Evolutionary conservation across 148 eudicot species (phyloP), one percentile per base, ranked within the genome.

Genomic region (Vaccinium corymbosum): DNA sequence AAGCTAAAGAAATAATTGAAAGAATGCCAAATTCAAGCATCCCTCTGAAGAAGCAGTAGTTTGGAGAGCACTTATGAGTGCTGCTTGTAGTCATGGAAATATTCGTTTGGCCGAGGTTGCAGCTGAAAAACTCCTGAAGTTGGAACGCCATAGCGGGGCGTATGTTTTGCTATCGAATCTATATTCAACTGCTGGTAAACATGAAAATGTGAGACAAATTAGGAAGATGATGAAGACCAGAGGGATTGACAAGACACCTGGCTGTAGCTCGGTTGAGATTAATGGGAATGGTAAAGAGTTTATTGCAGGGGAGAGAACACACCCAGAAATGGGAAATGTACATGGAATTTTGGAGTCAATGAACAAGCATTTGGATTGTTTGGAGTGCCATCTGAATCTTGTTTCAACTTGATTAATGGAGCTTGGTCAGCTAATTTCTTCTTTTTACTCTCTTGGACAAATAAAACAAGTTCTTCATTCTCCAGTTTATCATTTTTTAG

Each of bases 221-320:
- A 81, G 88, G 86, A 86, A 84, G 75, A 64, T 77, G 82, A 86
- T 88, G 88, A 84, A 51, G 82, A 79, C 49, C 2, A 42, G 74
- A 52, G 85, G 88, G 73, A 80, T 86, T 19, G 83, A 82, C 4
- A 86, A 88, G 84, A 57, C 80, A 51, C 90, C 90, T n/a, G 88
- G 90, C 6, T 88, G 88, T 64, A 88, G 90, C 83, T 88, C 88
- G 3, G 52, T 88, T 62, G 90, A 88, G 85, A 78, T 88, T 70
- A 52, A 78, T 72, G 86, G 90, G n/a, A 35, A 52, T 59, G 81
- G 86, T 71, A 72, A 84, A 20, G 88, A 88, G 85, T 88, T 88
- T 81, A 27, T 88, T 78, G 90, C 90, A 2, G 90, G 86, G 68
- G 88, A 88, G 78, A 86, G 70, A 13, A 84, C 53, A n/a, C 84